Conservation (phyloP, 2,329 filamentous ascomycete genomes). For the Sphaerulina vaccinii region DNA sequence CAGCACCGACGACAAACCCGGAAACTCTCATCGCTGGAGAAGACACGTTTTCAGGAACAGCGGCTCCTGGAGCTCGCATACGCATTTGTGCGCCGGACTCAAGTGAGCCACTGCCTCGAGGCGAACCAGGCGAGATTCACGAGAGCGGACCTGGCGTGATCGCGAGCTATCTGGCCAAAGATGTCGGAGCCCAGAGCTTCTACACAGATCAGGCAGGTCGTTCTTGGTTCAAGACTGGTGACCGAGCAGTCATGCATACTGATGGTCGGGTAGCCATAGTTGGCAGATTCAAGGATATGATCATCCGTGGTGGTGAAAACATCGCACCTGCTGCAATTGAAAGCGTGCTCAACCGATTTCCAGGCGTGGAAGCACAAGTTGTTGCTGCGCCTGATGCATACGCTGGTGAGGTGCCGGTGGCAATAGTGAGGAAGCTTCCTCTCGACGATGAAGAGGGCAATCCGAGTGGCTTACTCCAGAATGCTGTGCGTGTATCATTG, state of each 20-base stretch:
- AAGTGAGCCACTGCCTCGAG: not conserved
- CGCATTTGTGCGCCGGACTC: not conserved
- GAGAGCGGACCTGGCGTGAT: not conserved
- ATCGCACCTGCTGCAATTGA: conserved; percentile 18
- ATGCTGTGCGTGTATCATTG: no score
- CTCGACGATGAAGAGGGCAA: no score
- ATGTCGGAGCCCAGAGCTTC: not conserved
- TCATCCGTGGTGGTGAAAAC: conserved; percentile 4
- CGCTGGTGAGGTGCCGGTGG: no score
- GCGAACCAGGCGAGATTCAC: not conserved
- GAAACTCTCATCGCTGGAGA: no score
- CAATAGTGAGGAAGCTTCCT: no score
- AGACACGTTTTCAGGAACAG: no score
- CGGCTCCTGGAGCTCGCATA: not conserved
- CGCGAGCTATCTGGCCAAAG: not conserved
- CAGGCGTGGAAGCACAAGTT: no score
- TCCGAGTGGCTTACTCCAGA: no score
- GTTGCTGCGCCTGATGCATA: no score
- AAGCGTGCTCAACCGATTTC: conserved; percentile 14
- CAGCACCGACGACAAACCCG: no score
- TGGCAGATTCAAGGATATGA: conserved; percentile 19
- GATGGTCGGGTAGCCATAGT: conserved; percentile 16
- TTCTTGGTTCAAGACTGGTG: conserved; percentile 26
- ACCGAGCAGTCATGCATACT: conserved; percentile 16
- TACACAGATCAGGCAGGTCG: conserved; percentile 1